Conservation (phyloP, 2,329 filamentous ascomycete genomes). For the Fusarium sp. region DNA sequence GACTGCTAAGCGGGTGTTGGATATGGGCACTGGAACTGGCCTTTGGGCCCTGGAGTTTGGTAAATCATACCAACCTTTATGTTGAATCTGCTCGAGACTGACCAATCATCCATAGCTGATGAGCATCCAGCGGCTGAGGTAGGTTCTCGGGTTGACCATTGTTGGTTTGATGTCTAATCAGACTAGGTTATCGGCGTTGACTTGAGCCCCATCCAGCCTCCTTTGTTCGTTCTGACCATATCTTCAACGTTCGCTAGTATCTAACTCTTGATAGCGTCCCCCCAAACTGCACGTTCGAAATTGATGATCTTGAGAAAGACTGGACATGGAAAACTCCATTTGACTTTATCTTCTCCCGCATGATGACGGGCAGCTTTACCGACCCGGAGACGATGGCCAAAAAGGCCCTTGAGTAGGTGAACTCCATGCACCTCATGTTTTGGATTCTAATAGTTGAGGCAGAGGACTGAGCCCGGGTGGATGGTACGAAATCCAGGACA, state of each 20-base stretch:
- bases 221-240: slow-evolving; percentile 6
- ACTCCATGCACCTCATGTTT: fast-evolving
- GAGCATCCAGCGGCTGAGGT: slow-evolving; percentile 29
- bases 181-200: slow-evolving; percentile 30
- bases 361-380: slow-evolving; percentile 34
- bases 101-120: slow-evolving; percentile 9
- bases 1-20: slow-evolving; percentile 20
- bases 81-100: neutral
- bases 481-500: slow-evolving; percentile 37
- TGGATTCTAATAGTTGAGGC: neutral
- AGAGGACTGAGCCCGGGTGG: slow-evolving; percentile 19
- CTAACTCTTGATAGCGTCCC: slow-evolving; percentile 5
- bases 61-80: fast-evolving
- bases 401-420: slow-evolving; percentile 9
- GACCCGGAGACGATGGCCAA: slow-evolving; percentile 3
- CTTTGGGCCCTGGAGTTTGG: slow-evolving; percentile 34
- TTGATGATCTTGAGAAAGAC: slow-evolving; percentile 34
- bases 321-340: slow-evolving; percentile 31
- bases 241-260: fast-evolving
- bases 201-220: slow-evolving; percentile 27
- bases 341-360: slow-evolving; percentile 33
- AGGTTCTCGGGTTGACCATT: fast-evolving
- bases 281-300: slow-evolving; percentile 28
- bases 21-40: slow-evolving; percentile 35
- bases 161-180: neutral